Evolutionary conservation across 306 rosid species (phyloP).

Genomic region (Begonia peltatifolia): DNA sequence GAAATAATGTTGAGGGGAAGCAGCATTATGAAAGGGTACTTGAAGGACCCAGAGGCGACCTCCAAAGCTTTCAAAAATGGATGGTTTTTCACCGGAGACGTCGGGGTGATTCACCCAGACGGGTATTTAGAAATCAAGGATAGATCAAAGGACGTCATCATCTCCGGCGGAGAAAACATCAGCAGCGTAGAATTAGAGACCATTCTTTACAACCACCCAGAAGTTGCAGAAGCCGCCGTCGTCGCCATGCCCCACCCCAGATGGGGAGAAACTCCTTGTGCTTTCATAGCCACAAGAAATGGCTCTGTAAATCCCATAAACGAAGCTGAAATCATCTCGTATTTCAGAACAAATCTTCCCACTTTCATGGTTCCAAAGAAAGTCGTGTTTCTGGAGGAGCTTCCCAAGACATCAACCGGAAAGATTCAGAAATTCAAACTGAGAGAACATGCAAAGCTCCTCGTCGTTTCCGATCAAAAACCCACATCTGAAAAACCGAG

Average conservation of each 20-base stretch:
- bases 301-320: background rate
- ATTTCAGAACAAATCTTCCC: constrained; percentile 24
- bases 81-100: constrained; percentile 81
- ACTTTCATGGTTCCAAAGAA: constrained; percentile 33
- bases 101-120: constrained; percentile 65
- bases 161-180: constrained; percentile 86
- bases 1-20: constrained; percentile 77
- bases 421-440: constrained; percentile 25
- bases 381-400: constrained; percentile 23
- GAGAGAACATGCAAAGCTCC: constrained; percentile 15
- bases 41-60: constrained; percentile 37
- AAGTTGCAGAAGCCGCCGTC: constrained; percentile 66
- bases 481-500: background rate
- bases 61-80: constrained; percentile 42
- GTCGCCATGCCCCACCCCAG: constrained; percentile 83
- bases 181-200: constrained; percentile 72
- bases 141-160: constrained; percentile 77
- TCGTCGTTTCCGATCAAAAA: constrained; percentile 6
- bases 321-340: constrained; percentile 20
- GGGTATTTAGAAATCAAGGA: constrained; percentile 89
- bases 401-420: constrained; percentile 28
- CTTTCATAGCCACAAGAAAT: constrained; percentile 33
- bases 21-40: constrained; percentile 79
- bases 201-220: constrained; percentile 48
- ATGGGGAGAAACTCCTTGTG: constrained; percentile 97